Base-by-base conservation (phyloP, 2,329 filamentous ascomycete species). In the Furcasterigmium furcatum region DNA sequence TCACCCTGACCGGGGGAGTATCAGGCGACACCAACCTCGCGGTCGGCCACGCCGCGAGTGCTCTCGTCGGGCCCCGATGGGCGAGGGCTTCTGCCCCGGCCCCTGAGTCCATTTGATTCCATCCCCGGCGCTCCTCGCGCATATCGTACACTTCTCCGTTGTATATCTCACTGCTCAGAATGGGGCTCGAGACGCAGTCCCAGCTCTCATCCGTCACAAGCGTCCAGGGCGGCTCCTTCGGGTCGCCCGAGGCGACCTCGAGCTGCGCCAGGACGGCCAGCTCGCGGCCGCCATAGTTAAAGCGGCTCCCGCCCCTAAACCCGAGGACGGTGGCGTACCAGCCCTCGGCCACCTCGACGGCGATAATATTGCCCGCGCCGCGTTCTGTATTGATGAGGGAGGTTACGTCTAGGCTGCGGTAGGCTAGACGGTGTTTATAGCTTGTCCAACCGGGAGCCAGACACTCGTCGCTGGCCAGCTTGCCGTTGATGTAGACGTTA, bases 91-190 rank as follows among this genome's bases (percentile, higher is more conserved):
- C 76, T 41, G 0, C 74, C 74, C 2, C 69, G 55, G 0, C 65
- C 64, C 0, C 72, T 75, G 35, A 76, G 71, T 43, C 77, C 76
- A 1, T 77, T 56, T n/a, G n/a, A 27, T n/a, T n/a, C 44, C 55
- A 55, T 52, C 45, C 24, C 13, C 35, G 46, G 1, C 60, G 43
- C 22, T 58, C 58, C 4, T 55, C 53, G 1, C 59, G 55, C 0
- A 64, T 58, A 51, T 80, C 73, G 46, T 74, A 80, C 0, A 63
- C 53, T 45, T 81, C 77, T 18, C 79, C 78, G 49, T 80, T 67
- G 43, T 79, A 80, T 1, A 80, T 64, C 16, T 74, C 72, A 2
- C 63, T 64, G 0, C 49, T 52, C 0, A 64, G 44, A 1, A 71
- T 61, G 1, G 68, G 58, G 0, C 67, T 62, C 3, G 53, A 50